Evolutionary conservation across 139 green algal genomes (phyloP), one percentile per base, ranked within the genome.

Genomic region (Chlorella sp.): DNA sequence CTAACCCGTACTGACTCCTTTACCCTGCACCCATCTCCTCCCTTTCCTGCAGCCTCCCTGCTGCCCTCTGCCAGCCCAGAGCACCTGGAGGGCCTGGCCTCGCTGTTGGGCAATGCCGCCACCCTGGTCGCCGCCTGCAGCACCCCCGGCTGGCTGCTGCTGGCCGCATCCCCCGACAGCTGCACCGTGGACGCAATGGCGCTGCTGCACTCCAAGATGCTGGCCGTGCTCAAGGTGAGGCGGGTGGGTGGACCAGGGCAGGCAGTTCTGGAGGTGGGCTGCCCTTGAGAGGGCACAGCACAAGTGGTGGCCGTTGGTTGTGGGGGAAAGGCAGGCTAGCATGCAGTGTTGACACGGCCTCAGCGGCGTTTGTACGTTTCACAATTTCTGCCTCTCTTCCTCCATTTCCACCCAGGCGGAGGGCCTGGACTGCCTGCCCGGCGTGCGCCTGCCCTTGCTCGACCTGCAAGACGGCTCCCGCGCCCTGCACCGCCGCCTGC

Each of bases 401-500:
- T 71, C 32, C 21, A 16, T 30, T 28, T 34, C 15, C 32, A 12
- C 5, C 5, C 84, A 88, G 84, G 84, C 48, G 30, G 4, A 66
- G 4, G 84, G 84, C 24, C 39, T 88, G 84, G 84, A 80, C 40
- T 28, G 64, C 40, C 34, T 81, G 39, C 68, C 84, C 30, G 30
- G 71, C 68, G 21, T 76, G 68, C 84, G 84, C 64, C 66, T 88
- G 84, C 30, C 66, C 7, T 39, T 0, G 39, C 26, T 68, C 1
- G 84, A 88, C 39, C 64, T 69, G 37, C 66, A 24, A 34, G 42
- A 80, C 68, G 68, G 84, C 68, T 37, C 84, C 68, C 73, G 73
- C 36, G 5, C 84, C 26, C 68, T 88, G 66, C 68, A 48, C 22
- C 84, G 84, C 84, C 84, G 84, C 66, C 84, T 88, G 66, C 64